Evolutionary conservation across 202 grass and related monocot species (phyloP), one percentile per base, ranked within the genome.

Genomic region (Elaeis oleifera): DNA sequence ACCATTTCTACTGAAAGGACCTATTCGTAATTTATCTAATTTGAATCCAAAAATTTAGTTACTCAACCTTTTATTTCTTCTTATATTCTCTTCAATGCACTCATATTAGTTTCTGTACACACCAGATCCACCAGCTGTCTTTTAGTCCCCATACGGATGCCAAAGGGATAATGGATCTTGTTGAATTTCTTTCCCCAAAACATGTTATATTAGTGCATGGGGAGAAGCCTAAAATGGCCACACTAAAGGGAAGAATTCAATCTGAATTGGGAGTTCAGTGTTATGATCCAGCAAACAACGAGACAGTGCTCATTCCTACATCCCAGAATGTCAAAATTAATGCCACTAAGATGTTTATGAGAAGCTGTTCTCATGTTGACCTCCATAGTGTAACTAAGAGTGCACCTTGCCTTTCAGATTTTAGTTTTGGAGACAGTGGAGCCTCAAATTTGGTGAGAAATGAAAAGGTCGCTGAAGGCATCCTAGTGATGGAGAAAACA

Each of bases 141-240:
- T 95, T 95, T 68, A 95, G 90, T 55, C 85, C 90, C 31, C 90
- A 95, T 69, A 90, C 90, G 13, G 90, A 96, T 76, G 75, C 90
- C 56, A 97, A 97, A 79, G 92, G 92, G 64, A 97, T 97, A 64
- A 97, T 97, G 92, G 92, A 97, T 74, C 74, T 97, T 61, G 69
- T 66, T 5, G 84, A 89, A 48, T 97, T 85, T 78, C 84, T 97
- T 53, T 89, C 84, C 19, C 92, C 88, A 17, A 79, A 77, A 18
- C 81, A 97, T 80, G 88, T 92, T 60, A 81, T 97, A 74, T 77
- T 97, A 31, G 92, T 92, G 54, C 92, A 97, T 50, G 92, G 92
- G 15, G 92, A 97, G 82, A 97, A 82, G 71, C 88, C 92, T 52
- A 81, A 86, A 61, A 97, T 97, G 92, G 84, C 84, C 70, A 81